Base-by-base conservation (phyloP, 2,329 filamentous ascomycete species). In the Cladosporium sp. region DNA sequence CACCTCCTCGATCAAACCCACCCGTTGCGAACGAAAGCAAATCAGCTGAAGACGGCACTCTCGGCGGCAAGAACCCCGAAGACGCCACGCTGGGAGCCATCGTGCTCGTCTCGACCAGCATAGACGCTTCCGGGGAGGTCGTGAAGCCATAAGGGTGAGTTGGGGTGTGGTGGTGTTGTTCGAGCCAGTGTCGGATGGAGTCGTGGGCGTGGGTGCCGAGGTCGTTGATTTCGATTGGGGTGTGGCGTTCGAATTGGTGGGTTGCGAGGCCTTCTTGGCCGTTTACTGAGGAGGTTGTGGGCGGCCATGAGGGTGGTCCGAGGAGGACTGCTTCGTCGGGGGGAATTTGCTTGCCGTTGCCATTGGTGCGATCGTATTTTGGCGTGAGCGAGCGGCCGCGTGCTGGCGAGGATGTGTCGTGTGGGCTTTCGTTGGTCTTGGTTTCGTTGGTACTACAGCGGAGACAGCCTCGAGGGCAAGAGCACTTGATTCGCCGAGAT, bases 281-380 rank as follows among this genome's bases (percentile, higher is more conserved):
- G 8, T 63, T 18, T 1, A 63, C 34, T 28, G 60, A 63, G 1
- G 32, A 56, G 7, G 60, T 25, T 14, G 28, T 32, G 30, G 54
- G 49, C n/a, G 34, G 26, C 32, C 39, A 56, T 2, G 64, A 43
- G 57, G 21, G 28, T 5, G 7, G n/a, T 5, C 21, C 16, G 34
- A 2, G 5, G 14, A 26, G 25, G 1, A 25, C 25, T 6, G 16
- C 43, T 10, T 7, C 18, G 30, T 28, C 10, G n/a, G 23, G 36
- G 26, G 26, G 14, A 32, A 8, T 25, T 2, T 23, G 18, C 14
- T 14, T 46, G 4, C 49, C 49, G 18, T 54, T 56, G 26, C 60
- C 60, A n/a, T 63, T 63, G 5, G 60, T 63, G 25, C 60, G 34
- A 39, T 63, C 60, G 49, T 56, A 21, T 16, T 63, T 63, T 3